Base-by-base conservation (phyloP, 208 protist species). In the Angomonas deanei region DNA sequence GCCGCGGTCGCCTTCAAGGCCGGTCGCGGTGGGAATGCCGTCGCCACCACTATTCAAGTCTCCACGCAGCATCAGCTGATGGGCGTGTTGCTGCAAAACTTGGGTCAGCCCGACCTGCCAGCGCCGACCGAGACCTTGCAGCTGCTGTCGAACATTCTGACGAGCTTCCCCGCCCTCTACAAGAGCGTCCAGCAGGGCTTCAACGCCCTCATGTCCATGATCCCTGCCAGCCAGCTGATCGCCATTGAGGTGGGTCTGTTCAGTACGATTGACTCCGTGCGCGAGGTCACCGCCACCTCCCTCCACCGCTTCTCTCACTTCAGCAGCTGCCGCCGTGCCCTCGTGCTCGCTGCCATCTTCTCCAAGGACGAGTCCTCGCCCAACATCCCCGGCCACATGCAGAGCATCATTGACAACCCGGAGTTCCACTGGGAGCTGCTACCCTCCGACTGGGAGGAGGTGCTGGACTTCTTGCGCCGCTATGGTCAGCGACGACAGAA, bases 51-150 rank as follows among this genome's bases (percentile, higher is more conserved):
- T 2, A 96, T 96, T 65, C 81, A 83, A 28, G 68, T 96, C 34
- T 74, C 90, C 24, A 93, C 90, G 47, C 90, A 93, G 76, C 90
- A 96, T 55, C 90, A 96, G 72, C 58, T 93, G 33, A 72, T 96
- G 46, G 79, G 86, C 55, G 61, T 96, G 57, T 68, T 96, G 23
- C 73, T 91, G 46, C 82, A 93, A 59, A 96, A 88, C 70, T 30
- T 91, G 36, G 90, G 86, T 27, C 81, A 80, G 66, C 31, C 72
- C 0, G 61, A 74, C 65, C 76, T 94, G 21, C 83, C 82, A 10
- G 64, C 77, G 58, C 80, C 84, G n/a, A 88, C 84, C 1, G 74
- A 76, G 36, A 72, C 79, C 32, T 62, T 93, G 68, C 73, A 86
- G 71, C 66, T 96, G 42, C 76, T 93, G 17, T 77, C 68, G 24